These are phyloP conservation scores for Calonectria honghensis DNA, from an alignment of 2,329 filamentous ascomycete genomes.

Conservation along the genomic window DNA sequence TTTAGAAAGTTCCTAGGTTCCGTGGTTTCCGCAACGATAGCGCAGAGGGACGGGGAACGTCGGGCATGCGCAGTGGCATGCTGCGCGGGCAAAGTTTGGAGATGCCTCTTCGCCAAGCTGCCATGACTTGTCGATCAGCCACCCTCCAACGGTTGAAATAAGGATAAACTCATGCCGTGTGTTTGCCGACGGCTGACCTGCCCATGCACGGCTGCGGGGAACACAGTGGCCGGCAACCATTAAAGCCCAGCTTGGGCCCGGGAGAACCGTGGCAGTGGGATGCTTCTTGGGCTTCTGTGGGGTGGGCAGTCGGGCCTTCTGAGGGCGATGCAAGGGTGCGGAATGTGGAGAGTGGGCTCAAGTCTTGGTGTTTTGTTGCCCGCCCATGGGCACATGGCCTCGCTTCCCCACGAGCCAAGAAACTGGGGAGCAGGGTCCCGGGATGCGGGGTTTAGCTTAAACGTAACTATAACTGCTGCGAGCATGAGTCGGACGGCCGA, in stretches of 20 bases:
- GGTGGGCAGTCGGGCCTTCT: slow-evolving; percentile 33
- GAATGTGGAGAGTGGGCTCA: slow-evolving; percentile 13
- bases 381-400: slow-evolving; percentile 1
- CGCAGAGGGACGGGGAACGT: background rate
- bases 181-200: slow-evolving; percentile 14
- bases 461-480: slow-evolving; percentile 1
- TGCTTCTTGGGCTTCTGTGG: slow-evolving; percentile 30
- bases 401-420: slow-evolving; percentile 19
- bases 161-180: slow-evolving; percentile 26
- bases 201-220: slow-evolving; percentile 11
- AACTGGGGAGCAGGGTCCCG: slow-evolving; percentile 18
- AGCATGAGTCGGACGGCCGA: slow-evolving; percentile 1
- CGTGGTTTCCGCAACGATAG: background rate
- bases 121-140: background rate
- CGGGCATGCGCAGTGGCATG: background rate
- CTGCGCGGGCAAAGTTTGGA: background rate
- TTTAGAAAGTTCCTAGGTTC: background rate
- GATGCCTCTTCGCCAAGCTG: background rate
- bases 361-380: slow-evolving; percentile 1
- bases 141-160: slow-evolving; percentile 23
- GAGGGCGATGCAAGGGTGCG: slow-evolving; percentile 16
- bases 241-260: background rate
- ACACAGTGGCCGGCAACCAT: background rate
- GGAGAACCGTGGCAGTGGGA: slow-evolving; percentile 10
- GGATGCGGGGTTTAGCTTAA: slow-evolving; percentile 30